Evolutionary conservation across 257 asterid species (phyloP), one percentile per base, ranked within the genome.

Genomic region (Lithospermum erythrorhizon): DNA sequence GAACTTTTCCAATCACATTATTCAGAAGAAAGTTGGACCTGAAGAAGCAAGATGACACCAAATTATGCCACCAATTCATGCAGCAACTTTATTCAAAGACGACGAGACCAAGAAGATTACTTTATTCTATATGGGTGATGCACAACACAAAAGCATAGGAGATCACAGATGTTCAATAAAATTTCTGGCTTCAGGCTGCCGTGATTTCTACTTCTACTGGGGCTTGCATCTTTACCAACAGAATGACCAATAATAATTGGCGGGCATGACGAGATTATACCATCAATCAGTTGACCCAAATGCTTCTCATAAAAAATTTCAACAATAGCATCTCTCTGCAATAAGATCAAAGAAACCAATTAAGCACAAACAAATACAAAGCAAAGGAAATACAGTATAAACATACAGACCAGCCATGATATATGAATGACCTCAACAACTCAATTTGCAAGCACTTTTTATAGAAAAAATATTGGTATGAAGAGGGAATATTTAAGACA

Each of bases 81-180:
- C 59, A 61, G 57, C 22, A 20, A 21, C 15, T 55, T 52, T 57
- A 6, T 59, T 15, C 60, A 62, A 63, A 58, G 58, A 21, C 17
- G 22, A 51, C 25, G 60, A 59, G 55, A 35, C 22, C 57, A 41
- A 73, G 68, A 65, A 71, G 55, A 62, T 81, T 83, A 93, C 97
- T 93, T 89, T 74, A 89, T 93, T 78, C 91, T 83, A 62, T 78
- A 78, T 21, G 99, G 94, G 76, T 93, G 99, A 78, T 89, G 96
- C 82, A 86, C 66, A 55, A 93, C 85, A 56, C 96, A 93, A 77
- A 86, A 93, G 89, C 91, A 84, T 63, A 93, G 89, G 71, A 93
- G 87, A 68, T 93, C 99, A 75, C 97, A 89, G 63, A 87, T 76
- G 73, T 85, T 89, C 64, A 89, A 73, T 48, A 93, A 76, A 61